Evolutionary conservation across 2,329 filamentous ascomycete species (phyloP), one percentile per base, ranked within the genome.

Genomic region (Xylaria sp.): DNA sequence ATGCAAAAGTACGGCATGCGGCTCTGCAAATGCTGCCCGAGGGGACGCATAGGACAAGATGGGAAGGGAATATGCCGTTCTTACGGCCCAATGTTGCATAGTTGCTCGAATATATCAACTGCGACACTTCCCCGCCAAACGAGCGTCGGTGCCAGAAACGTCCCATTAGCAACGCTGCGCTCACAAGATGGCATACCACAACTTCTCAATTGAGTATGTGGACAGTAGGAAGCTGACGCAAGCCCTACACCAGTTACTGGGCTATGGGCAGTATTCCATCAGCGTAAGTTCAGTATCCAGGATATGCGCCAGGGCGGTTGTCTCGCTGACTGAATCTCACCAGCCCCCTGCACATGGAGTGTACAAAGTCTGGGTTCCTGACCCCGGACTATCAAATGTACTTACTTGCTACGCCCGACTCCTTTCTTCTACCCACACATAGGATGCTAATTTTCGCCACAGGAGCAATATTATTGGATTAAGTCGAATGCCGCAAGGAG

Each of bases 401-500:
- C 7, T 7, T 16, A 20, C n/a, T 11, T 34, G 29, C 29, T 34
- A 34, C 8, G 17, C n/a, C 39, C 7, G 41, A 17, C 24, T 44
- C 41, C 41, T 11, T 26, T 44, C 16, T 34, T 34, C 16, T 3
- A 34, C 16, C 11, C 11, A 13, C 29, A 13, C 3, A 34, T n/a
- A n/a, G n/a, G n/a, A 13, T 13, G 9, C 11, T 34, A 13, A 34
- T 34, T 34, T 34, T 13, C 16, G 3, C 16, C 9, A 34, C 29
- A 44, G 41, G 18, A 44, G 9, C 41, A 44, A n/a, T 44, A 44
- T 17, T 7, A 44, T n/a, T 44, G 41, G 41, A 20, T 44, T 7
- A 44, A 44, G 24, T 5, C 20, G 2, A 24, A 8, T 4, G 41
- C 41, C 9, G 9, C 29, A 13, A 44, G 26, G 4, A 44, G 24